Percentiles rank a stretch among this genome's conserved stretches.
Evolutionary conservation across 495 filamentous ascomycete genomes (phyloP).

Genomic region (Tuber magnatum): DNA sequence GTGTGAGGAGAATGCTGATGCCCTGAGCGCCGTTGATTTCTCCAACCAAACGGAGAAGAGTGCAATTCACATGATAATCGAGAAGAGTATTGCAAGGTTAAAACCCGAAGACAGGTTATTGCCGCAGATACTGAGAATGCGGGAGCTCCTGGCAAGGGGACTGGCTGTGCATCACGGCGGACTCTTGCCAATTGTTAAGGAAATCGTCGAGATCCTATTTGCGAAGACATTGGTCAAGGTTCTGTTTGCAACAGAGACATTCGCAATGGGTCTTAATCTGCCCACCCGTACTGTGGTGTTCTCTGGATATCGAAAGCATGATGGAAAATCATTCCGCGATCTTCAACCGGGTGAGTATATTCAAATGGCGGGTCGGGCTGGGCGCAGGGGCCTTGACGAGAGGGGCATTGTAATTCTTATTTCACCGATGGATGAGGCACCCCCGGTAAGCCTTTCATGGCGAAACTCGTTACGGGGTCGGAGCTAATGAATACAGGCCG

Average conservation of each 20-base stretch:
- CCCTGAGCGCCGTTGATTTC: slow-evolving; percentile 88
- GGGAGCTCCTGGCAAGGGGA: slow-evolving; percentile 77
- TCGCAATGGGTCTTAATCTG: slow-evolving; percentile 95
- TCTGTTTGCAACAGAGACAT: slow-evolving; percentile 94
- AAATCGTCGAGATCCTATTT: slow-evolving; percentile 94
- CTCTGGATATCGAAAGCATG: slow-evolving; percentile 92
- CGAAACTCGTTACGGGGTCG: background rate
- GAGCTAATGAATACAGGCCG: slow-evolving; percentile 37
- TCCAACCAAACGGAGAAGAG: slow-evolving; percentile 90
- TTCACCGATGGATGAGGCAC: slow-evolving; percentile 72
- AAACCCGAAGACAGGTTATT: slow-evolving; percentile 83
- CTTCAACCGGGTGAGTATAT: slow-evolving; percentile 93
- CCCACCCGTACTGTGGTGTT: slow-evolving; percentile 96
- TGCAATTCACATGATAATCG: slow-evolving; percentile 91
- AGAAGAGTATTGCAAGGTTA: slow-evolving; percentile 85
- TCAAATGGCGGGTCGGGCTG: slow-evolving; percentile 95
- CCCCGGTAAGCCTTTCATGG: slow-evolving; percentile 51
- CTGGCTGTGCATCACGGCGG: slow-evolving; percentile 97
- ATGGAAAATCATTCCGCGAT: slow-evolving; percentile 84
- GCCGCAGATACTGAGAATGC: slow-evolving; percentile 80
- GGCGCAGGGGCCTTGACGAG: slow-evolving; percentile 81
- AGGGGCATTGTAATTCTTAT: slow-evolving; percentile 93
- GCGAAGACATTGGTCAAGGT: slow-evolving; percentile 91
- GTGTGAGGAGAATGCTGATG: slow-evolving; percentile 94
- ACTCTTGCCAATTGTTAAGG: slow-evolving; percentile 91